Base-by-base conservation (phyloP, 352 stramenopile species). In the Phytophthora citrophthora region DNA sequence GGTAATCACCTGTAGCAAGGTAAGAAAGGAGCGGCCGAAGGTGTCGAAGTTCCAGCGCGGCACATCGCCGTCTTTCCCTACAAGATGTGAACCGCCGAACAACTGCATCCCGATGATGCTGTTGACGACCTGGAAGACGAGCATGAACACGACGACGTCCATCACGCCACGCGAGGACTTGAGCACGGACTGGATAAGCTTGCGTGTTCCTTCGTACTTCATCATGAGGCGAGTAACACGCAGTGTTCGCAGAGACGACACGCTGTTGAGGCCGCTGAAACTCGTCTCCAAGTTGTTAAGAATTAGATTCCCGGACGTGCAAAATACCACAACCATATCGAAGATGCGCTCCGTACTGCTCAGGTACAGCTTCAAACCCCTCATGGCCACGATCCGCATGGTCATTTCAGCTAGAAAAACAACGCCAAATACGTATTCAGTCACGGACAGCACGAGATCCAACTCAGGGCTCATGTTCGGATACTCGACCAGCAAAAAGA, bases 31-130 rank as follows among this genome's bases (percentile, higher is more conserved):
- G 10, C 78, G 70, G 1, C 66, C 71, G 32, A 93, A 92, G 1
- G 82, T 86, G 55, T 93, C 82, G 48, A 93, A 93, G 45, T 91
- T 90, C 81, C 85, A 91, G 11, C 85, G 83, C n/a, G 85, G 83
- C 8, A 71, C 58, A 11, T 87, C 65, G 27, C 71, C 77, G 27
- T 71, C 64, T 20, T 72, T 79, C 3, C 53, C 50, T 15, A 61
- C 48, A 15, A 91, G 66, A 53, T 86, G 80, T 0, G 52, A 54
- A 16, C 81, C 81, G 24, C 85, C 85, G 44, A 93, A 93, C 24
- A 93, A 65, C 69, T 93, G 81, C 85, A 92, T 93, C 3, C 75
- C 85, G 8, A 91, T 64, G 43, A 92, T 90, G 26, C 77, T 88
- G 34, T 76, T 86, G n/a, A 92, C 79, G 36, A 92, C 76, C 29